Evolutionary conservation across 164 flowering plant species (phyloP).

Genomic region (Aristolochia fimbriata): DNA sequence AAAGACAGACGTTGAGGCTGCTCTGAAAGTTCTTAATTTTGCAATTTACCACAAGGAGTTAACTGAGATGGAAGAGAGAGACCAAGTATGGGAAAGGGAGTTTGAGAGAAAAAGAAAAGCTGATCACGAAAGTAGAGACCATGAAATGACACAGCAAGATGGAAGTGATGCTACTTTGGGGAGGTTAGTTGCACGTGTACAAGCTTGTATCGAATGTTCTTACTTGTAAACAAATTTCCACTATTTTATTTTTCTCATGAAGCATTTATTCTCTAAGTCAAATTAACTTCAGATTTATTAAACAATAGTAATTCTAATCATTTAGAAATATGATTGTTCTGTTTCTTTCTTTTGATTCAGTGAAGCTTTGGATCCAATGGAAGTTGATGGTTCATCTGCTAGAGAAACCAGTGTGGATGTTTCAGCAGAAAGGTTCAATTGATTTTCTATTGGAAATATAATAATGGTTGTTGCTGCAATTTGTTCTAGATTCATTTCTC

Average conservation of each 20-base stretch:
- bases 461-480: neutral
- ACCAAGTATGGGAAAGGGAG: slow-evolving; percentile 62
- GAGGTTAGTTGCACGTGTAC: slow-evolving; percentile 27
- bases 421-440: slow-evolving; percentile 54
- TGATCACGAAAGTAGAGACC: slow-evolving; percentile 25
- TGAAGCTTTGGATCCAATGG: slow-evolving; percentile 56
- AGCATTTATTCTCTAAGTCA: no score
- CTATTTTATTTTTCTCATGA: no score
- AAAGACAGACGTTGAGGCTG: slow-evolving; percentile 86
- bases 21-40: slow-evolving; percentile 85
- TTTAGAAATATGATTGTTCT: neutral
- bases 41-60: slow-evolving; percentile 95
- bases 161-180: slow-evolving; percentile 6
- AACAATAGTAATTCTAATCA: neutral
- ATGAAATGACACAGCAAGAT: slow-evolving; percentile 5
- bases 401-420: slow-evolving; percentile 16
- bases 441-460: neutral
- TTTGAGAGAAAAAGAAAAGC: slow-evolving; percentile 44
- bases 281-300: neutral
- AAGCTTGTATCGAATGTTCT: neutral
- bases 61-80: slow-evolving; percentile 94
- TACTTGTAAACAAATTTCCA: neutral
- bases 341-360: neutral
- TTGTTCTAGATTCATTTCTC: neutral
- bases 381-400: slow-evolving; percentile 62